A percentile compares a stretch with the other conserved stretches of the same genome.
These are phyloP conservation scores for Ormosia semicastrata DNA, from an alignment of 306 rosid genomes.

Conservation along the genomic window DNA sequence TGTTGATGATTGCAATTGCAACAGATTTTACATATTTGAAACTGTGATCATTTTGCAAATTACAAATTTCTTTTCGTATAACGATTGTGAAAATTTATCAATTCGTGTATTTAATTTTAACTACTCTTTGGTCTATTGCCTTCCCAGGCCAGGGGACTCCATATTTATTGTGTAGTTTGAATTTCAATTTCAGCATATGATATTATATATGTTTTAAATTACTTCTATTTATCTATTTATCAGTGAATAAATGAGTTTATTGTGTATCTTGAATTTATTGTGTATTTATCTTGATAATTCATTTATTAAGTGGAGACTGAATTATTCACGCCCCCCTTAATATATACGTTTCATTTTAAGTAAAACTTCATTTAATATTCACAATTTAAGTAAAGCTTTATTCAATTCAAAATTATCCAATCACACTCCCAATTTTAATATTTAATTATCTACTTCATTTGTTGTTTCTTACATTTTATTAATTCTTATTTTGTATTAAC, in stretches of 20 bases:
- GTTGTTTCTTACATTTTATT: no score
- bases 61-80: constrained; percentile 4
- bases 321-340: neutral
- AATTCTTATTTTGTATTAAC: no score
- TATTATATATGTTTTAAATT: neutral
- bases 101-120: neutral
- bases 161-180: neutral
- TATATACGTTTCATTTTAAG: neutral
- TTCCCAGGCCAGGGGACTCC: neutral
- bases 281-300: no score
- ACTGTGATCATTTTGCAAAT: neutral
- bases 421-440: no score
- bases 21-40: neutral
- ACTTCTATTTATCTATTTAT: no score
- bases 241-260: no score
- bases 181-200: neutral
- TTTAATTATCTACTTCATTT: no score
- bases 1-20: neutral
- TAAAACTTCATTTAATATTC: neutral
- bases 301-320: no score
- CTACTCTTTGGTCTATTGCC: no score
- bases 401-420: no score
- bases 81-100: neutral
- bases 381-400: neutral
- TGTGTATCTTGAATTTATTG: no score